phyloP scores from a whole-genome alignment of 1,139 yeast genomes.

The Pichia sp. region DNA sequence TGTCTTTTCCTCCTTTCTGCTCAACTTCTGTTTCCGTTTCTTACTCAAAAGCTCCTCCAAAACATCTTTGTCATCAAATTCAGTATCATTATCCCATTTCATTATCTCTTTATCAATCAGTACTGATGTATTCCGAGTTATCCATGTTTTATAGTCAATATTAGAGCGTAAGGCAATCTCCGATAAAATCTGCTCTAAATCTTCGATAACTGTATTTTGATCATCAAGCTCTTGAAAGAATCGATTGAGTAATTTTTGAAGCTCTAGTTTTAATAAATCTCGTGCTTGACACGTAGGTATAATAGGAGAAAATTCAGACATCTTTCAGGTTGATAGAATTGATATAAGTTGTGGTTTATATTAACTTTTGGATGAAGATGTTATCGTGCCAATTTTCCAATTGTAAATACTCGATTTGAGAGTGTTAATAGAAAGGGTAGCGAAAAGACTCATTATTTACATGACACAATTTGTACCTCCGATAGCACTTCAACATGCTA shows the following conservation, averaged over 20 bases:
- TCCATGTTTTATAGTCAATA: conserved; percentile 15
- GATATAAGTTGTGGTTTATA: too few species aligned
- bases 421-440: too few species aligned
- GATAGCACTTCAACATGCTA: too few species aligned
- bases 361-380: too few species aligned
- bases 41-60: neutral
- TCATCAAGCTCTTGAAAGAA: conserved; percentile 25
- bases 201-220: conserved; percentile 21
- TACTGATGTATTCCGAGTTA: conserved; percentile 1
- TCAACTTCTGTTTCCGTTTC: neutral
- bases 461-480: too few species aligned
- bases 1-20: neutral
- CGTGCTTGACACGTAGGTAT: conserved; percentile 2
- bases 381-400: too few species aligned
- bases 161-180: conserved; percentile 14
- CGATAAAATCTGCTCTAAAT: conserved; percentile 12
- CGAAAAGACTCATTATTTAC: too few species aligned
- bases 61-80: neutral
- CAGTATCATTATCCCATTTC: neutral
- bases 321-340: too few species aligned
- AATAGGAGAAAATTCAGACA: conserved; percentile 3
- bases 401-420: too few species aligned
- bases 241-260: conserved; percentile 20
- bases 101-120: neutral
- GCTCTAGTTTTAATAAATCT: conserved; percentile 9